Evolutionary conservation across 176 grass and related monocot species (phyloP).

Genomic region (Oryza officinalis): DNA sequence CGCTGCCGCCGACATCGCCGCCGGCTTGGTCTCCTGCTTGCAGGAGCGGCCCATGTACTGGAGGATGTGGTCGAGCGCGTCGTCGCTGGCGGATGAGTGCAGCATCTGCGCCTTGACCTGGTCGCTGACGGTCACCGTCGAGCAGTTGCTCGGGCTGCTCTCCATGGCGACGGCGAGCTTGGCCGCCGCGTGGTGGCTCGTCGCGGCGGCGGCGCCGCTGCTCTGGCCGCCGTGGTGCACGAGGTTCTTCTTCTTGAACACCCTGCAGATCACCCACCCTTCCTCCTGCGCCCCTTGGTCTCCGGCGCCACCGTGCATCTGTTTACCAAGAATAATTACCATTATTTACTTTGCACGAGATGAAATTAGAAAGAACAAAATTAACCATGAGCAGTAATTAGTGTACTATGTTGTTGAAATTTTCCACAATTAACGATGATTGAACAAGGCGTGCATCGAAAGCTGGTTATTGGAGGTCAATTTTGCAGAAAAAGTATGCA

Average conservation of each 20-base stretch:
- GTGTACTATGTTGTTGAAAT: background rate
- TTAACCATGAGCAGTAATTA: background rate
- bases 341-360: background rate
- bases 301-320: slow-evolving; percentile 41
- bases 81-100: slow-evolving; percentile 48
- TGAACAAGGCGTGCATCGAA: background rate
- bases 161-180: slow-evolving; percentile 11
- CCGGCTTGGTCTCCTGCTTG: slow-evolving; percentile 58
- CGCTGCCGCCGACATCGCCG: background rate
- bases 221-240: slow-evolving; percentile 42
- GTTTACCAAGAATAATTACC: background rate
- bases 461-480: background rate
- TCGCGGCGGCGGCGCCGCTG: background rate
- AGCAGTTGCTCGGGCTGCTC: slow-evolving; percentile 54
- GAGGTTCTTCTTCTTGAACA: slow-evolving; percentile 93
- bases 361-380: background rate
- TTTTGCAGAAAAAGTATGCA: slow-evolving; percentile 5
- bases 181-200: background rate
- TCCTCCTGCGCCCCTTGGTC: slow-evolving; percentile 70
- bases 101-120: slow-evolving; percentile 46
- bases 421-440: background rate
- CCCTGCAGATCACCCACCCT: slow-evolving; percentile 87
- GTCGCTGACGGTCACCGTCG: slow-evolving; percentile 48
- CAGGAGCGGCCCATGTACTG: slow-evolving; percentile 66
- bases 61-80: slow-evolving; percentile 78